These are phyloP conservation scores for Hanseniaspora gamundiae DNA, from an alignment of 1,139 yeast species.

Conservation along the genomic window DNA sequence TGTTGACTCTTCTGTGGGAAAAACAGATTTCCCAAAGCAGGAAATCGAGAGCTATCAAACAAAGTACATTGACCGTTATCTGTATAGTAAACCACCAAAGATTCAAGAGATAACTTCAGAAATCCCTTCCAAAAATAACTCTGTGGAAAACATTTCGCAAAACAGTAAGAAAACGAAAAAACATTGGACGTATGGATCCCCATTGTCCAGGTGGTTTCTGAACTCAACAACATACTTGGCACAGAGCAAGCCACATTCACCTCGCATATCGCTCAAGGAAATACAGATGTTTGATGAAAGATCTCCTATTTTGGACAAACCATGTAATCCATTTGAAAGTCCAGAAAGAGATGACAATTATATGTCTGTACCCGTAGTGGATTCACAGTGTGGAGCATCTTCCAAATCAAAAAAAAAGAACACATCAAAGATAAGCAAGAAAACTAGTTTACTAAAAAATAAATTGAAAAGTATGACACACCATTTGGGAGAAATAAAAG, in stretches of 20 bases:
- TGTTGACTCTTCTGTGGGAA: neutral
- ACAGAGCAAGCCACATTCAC: neutral
- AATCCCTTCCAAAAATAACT: neutral
- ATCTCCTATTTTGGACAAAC: neutral
- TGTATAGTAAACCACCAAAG: constrained; percentile 4
- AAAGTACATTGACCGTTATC: neutral
- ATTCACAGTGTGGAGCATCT: constrained; percentile 5
- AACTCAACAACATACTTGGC: constrained; percentile 18
- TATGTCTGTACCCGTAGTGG: neutral
- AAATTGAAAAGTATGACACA: too few species aligned
- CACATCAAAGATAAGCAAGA: too few species aligned
- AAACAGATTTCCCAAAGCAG: neutral
- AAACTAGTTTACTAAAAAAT: too few species aligned
- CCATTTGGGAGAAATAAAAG: too few species aligned
- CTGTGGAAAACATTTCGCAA: constrained; percentile 1
- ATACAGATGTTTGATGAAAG: constrained; percentile 15
- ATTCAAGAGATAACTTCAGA: constrained; percentile 2
- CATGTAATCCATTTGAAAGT: too few species aligned
- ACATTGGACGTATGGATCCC: constrained; percentile 22
- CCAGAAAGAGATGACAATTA: neutral
- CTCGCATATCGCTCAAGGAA: constrained; percentile 14
- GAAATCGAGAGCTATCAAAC: neutral
- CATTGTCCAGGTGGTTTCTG: constrained; percentile 23
- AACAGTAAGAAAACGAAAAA: neutral
- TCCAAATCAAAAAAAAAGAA: too few species aligned